Conservation (phyloP, 2,329 filamentous ascomycete genomes). For the Apiospora rasikravindrae region DNA sequence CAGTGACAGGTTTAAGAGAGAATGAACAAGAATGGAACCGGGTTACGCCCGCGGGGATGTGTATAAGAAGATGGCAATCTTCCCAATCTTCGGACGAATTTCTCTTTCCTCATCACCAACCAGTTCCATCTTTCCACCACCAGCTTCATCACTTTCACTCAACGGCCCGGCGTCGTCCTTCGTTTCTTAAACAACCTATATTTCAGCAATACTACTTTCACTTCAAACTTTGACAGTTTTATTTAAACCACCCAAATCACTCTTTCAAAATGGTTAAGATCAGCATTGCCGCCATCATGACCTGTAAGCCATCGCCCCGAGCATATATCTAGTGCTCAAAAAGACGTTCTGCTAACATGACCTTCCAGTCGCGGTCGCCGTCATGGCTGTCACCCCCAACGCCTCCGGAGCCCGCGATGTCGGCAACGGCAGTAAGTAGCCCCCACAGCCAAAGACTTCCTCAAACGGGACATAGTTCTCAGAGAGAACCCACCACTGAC, state of each 20-base stretch:
- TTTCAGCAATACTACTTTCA: too few relatives aligned
- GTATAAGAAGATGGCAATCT: constrained; percentile 3
- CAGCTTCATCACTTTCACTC: neutral
- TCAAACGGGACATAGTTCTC: constrained; percentile 25
- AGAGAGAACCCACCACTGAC: neutral
- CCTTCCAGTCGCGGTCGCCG: constrained; percentile 35
- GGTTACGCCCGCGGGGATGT: neutral
- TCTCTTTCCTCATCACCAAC: constrained; percentile 18
- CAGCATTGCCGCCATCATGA: constrained; percentile 34
- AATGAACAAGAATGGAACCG: neutral
- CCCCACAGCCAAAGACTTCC: neutral
- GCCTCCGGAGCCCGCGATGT: constrained; percentile 41
- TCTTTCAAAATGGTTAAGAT: constrained; percentile 43
- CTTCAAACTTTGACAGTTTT: constrained; percentile 23
- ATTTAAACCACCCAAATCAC: constrained; percentile 9
- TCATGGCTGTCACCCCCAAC: constrained; percentile 41
- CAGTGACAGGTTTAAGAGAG: neutral
- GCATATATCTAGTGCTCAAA: neutral
- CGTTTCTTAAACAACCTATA: constrained; percentile 23
- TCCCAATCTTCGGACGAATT: constrained; percentile 1
- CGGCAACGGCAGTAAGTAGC: constrained; percentile 32
- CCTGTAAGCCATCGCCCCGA: constrained; percentile 34
- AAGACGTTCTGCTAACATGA: constrained; percentile 21
- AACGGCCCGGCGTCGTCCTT: constrained; percentile 29
- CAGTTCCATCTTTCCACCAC: neutral